These are phyloP conservation scores for Phoenix dactylifera DNA, from an alignment of 176 grass and related monocot genomes.

Conservation along the genomic window DNA sequence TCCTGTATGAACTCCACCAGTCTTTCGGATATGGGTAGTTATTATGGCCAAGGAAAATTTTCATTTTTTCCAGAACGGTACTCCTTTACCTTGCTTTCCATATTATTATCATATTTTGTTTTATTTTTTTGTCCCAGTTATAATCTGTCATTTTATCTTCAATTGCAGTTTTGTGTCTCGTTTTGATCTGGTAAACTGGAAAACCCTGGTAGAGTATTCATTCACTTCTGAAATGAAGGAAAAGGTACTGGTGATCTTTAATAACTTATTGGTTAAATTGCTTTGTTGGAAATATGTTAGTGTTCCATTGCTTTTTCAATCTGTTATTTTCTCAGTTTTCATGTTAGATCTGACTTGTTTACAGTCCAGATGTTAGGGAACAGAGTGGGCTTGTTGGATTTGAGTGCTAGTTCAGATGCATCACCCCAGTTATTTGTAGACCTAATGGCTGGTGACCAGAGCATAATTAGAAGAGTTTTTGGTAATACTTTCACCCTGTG, in stretches of 20 bases:
- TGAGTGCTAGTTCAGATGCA: constrained; percentile 51
- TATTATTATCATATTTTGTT: constrained; percentile 7
- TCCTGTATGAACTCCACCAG: constrained; percentile 28
- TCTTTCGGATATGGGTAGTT: constrained; percentile 18
- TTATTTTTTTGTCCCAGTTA: constrained; percentile 13
- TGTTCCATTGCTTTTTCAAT: not conserved
- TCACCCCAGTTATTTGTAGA: constrained; percentile 54
- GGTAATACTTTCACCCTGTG: constrained; percentile 27
- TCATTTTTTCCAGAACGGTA: constrained; percentile 84
- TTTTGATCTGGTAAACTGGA: constrained; percentile 80
- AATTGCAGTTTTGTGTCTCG: constrained; percentile 59
- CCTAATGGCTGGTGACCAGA: constrained; percentile 54
- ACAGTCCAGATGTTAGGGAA: constrained; percentile 98
- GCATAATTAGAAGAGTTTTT: constrained; percentile 68
- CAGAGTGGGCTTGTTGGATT: constrained; percentile 55
- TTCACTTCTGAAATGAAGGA: constrained; percentile 35
- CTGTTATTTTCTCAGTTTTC: no score
- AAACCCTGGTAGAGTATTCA: constrained; percentile 67
- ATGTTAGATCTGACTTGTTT: constrained; percentile 74
- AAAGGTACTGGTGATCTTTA: constrained; percentile 60
- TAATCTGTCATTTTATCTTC: constrained; percentile 5
- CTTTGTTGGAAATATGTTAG: constrained; percentile 3
- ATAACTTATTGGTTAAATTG: not conserved
- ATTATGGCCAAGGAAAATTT: constrained; percentile 19
- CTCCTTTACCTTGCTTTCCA: not conserved